phyloP scores from a whole-genome alignment of 768 basidiomycete genomes.

The Boletus fagicola region DNA sequence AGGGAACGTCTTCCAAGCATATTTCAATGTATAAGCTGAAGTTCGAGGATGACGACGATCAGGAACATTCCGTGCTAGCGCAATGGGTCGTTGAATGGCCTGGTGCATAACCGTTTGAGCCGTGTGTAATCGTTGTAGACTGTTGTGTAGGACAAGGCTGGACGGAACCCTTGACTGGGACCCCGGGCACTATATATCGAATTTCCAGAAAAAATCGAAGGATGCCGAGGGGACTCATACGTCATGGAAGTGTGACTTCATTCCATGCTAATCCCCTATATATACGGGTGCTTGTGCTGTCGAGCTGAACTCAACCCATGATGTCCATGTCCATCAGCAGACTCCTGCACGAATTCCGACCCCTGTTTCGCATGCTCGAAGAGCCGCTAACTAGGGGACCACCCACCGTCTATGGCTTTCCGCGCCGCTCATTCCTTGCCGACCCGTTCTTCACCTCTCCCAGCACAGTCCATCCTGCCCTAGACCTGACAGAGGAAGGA shows the following conservation, averaged over 20 bases:
- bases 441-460: conserved; percentile 48
- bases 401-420: conserved; percentile 24
- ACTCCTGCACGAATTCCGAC: conserved; percentile 67
- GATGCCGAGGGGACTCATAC: conserved; percentile 15
- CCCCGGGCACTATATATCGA: conserved; percentile 12
- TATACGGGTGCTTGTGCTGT: neutral
- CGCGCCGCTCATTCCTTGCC: conserved; percentile 42
- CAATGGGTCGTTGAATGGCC: conserved; percentile 85
- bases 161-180: conserved; percentile 1
- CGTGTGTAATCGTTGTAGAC: neutral
- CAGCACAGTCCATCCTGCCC: conserved; percentile 45
- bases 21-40: conserved; percentile 71
- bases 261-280: conserved; percentile 7
- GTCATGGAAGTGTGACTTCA: conserved; percentile 9
- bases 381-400: conserved; percentile 53
- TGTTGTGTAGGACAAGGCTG: neutral
- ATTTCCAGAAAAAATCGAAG: conserved; percentile 21
- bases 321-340: conserved; percentile 73
- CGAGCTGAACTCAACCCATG: conserved; percentile 1
- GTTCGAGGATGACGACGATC: conserved; percentile 88
- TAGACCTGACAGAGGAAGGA: conserved; percentile 67
- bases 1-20: conserved; percentile 43
- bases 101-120: conserved; percentile 24
- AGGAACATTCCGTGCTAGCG: conserved; percentile 72
- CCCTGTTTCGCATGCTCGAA: conserved; percentile 73